Conservation (phyloP, 1,139 yeast genomes). For the Suhomyces ambrosiae region DNA sequence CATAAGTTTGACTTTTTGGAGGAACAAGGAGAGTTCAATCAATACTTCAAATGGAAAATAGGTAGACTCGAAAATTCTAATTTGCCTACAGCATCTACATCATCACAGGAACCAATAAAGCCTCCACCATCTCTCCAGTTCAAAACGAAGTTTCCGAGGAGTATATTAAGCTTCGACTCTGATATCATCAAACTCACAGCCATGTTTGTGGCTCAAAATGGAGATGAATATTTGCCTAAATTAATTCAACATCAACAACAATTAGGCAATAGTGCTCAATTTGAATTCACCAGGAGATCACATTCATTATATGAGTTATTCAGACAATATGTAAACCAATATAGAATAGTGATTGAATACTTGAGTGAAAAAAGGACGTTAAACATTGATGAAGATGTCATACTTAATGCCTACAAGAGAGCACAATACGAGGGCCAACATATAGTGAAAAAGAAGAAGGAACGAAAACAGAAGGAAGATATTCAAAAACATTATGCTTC, state of each 20-base stretch:
- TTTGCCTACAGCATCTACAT: background rate
- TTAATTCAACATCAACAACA: conserved; percentile 41
- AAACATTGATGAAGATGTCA: conserved; percentile 24
- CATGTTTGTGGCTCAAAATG: conserved; percentile 60
- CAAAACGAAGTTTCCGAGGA: conserved; percentile 46
- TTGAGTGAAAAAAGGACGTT: conserved; percentile 12
- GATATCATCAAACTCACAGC: conserved; percentile 77
- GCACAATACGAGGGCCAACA: conserved; percentile 56
- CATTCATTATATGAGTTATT: conserved; percentile 69
- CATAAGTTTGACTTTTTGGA: conserved; percentile 66
- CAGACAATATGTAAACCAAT: conserved; percentile 56
- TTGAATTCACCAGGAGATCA: conserved; percentile 61
- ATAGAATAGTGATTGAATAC: conserved; percentile 39
- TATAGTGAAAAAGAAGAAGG: conserved; percentile 29
- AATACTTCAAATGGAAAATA: conserved; percentile 54
- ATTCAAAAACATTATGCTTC: conserved; percentile 62
- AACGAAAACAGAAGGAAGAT: conserved; percentile 33
- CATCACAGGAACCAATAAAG: conserved; percentile 2
- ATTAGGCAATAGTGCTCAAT: conserved; percentile 52
- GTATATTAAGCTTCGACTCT: conserved; percentile 64
- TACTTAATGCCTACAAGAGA: conserved; percentile 54
- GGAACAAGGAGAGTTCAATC: conserved; percentile 54
- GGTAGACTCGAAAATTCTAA: conserved; percentile 4
- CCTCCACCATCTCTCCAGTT: conserved; percentile 49
- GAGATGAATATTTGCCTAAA: conserved; percentile 44